Base-by-base conservation (phyloP, 1,284 basidiomycete species). In the Tilletiaria anomala region DNA sequence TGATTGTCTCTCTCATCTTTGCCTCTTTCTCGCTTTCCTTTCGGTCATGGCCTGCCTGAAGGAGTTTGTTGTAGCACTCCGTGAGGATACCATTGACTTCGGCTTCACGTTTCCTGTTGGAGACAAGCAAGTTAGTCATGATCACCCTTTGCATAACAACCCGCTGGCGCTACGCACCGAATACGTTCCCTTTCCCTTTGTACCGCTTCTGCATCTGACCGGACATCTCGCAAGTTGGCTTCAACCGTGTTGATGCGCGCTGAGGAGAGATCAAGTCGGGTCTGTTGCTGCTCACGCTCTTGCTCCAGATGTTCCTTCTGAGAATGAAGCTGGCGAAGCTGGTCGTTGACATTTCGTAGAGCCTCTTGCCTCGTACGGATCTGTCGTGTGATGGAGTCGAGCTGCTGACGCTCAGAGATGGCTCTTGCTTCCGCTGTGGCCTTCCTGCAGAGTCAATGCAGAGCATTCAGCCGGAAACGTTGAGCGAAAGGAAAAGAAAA, bases 361-460 rank as follows among this genome's bases (percentile, higher is more conserved):
- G 77, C 73, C 26, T 85, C 78, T 5, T 72, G 68, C 2, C 78
- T 67, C 1, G 78, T 79, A 66, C 88, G 86, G 56, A 82, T 79
- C 43, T 94, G 84, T 45, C 87, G 78, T n/a, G 73, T 73, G 2
- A 89, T 73, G 0, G 76, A 76, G 51, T 89, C 85, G 4, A 93
- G 74, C 17, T 79, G 73, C 62, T 93, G 86, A 1, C 93, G 81
- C 65, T 96, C 88, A 24, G 80, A 75, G 1, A 88, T 78, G 0
- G 83, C 87, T 32, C 81, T 75, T 2, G 80, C 70, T 47, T 79
- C 83, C 5, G 51, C 58, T 44, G 42, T 86, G 0, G 79, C 78
- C 71, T 86, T 48, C 10, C n/a, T n/a, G n/a, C n/a, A n/a, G n/a
- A n/a, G n/a, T n/a, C n/a, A n/a, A n/a, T n/a, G n/a, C n/a, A n/a